Evolutionary conservation across 2,329 filamentous ascomycete species (phyloP), one percentile per base, ranked within the genome.

Genomic region (Aspergillus pseudoviridinutans): DNA sequence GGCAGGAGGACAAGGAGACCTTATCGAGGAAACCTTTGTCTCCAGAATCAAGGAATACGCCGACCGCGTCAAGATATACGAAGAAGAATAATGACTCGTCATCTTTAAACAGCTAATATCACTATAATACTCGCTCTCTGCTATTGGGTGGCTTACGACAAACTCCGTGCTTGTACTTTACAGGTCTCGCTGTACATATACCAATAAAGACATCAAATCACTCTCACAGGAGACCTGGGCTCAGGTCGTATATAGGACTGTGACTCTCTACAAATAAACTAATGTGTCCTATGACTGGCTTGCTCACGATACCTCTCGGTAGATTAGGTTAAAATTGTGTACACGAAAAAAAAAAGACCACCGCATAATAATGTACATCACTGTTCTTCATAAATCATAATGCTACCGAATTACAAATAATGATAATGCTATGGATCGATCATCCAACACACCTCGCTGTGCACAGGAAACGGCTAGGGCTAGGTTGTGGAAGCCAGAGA

Each of bases 41-140:
- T 96, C 91, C 62, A 88, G 90, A 59, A 97, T 99, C 60, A 78
- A 75, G 38, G 84, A 91, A 67, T 97, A 97, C 73, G 87, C 92
- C 0, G 87, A 88, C 35, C 91, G 87, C 66, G 90, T 97, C 27
- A 87, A 90, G 76, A 87, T 97, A 49, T 90, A 85, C 64, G 90
- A 94, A 57, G 86, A 91, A 17, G 74, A 68, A 78, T 47, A 27
- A 47, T 47, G 12, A 47, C 20, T 17, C 44, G 2, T 22, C 41
- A 8, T 8, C 14, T 27, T 17, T 27, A 47, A 12, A 47, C 12
- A 6, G 10, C 27, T 47, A 47, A 47, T 47, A 47, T 47, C 3
- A 12, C 2, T 47, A 14, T 47, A 47, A 47, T 47, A 12, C 22
- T 24, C 14, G 22, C 22, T 24, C 9, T 24, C 10, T 24, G 44